Evolutionary conservation across 805 yeast genomes (phyloP), one percentile per base, ranked within the genome.

Genomic region (Komagataella populi): DNA sequence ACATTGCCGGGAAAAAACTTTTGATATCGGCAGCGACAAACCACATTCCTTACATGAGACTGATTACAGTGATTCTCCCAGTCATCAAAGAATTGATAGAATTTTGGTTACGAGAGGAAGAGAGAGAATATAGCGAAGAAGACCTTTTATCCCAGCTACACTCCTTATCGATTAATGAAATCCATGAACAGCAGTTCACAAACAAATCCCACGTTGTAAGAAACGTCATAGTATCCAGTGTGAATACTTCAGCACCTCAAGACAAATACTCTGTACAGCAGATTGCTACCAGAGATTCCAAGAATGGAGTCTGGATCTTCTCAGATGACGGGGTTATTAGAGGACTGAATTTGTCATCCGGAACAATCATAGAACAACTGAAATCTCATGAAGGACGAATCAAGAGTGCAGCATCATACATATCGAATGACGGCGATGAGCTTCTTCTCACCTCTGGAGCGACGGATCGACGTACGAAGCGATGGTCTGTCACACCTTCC

Each of bases 11-110:
- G 2, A 55, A 57, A 1, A 68, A 70, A 0, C 39, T 30, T 6
- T 55, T 71, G 22, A 59, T 84, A 14, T 80, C 83, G 0, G 74
- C 85, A 6, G 87, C 81, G 0, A 87, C 96, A 0, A 81, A 89
- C 1, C 91, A 87, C 58, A 74, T 77, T 12, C 96, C 96, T 3
- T 84, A 72, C 58, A 78, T 85, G 86, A 64, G 95, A 56, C 56
- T 85, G 10, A 73, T 87, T 1, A 62, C 85, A 0, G 71, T 81
- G 0, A 61, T 68, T 30, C 54, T 81, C n/a, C 77, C 80, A 1
- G 10, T 55, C 7, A 48, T 50, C 12, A 30, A 36, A n/a, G 46
- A 48, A 6, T 12, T 49, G n/a, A 36, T 17, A 10, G 47, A 44
- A 5, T 51, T 51, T 18, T 30, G 55, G 2, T 3, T 30, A 12